phyloP scores from a whole-genome alignment of 345 rosid genomes.

The Populus ilicifolia region DNA sequence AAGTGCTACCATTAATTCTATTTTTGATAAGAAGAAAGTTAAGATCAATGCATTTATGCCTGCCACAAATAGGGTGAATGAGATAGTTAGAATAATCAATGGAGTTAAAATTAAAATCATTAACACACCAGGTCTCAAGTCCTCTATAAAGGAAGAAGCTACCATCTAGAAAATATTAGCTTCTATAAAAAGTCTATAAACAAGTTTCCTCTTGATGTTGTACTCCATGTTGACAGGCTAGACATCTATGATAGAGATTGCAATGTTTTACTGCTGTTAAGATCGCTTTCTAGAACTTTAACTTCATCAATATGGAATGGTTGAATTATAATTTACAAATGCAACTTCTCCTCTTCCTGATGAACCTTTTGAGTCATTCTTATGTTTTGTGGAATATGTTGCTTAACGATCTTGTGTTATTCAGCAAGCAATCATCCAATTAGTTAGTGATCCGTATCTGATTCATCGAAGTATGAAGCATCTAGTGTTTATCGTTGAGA shows the following conservation, averaged over 20 bases:
- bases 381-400: conserved; percentile 85
- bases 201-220: conserved; percentile 76
- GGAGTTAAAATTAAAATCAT: conserved; percentile 66
- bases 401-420: conserved; percentile 89
- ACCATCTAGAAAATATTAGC: conserved; percentile 56
- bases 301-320: conserved; percentile 86
- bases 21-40: conserved; percentile 70
- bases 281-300: conserved; percentile 57
- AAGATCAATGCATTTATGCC: conserved; percentile 69
- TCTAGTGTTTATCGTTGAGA: conserved; percentile 89
- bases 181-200: conserved; percentile 61
- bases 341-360: conserved; percentile 98
- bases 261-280: conserved; percentile 76
- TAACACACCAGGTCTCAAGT: conserved; percentile 80
- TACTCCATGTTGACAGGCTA: conserved; percentile 81
- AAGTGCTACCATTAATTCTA: conserved; percentile 88
- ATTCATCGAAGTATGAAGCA: conserved; percentile 90
- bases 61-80: conserved; percentile 64
- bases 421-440: conserved; percentile 91
- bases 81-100: conserved; percentile 58
- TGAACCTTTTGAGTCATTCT: conserved; percentile 82
- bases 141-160: conserved; percentile 79
- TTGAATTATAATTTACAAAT: conserved; percentile 87
- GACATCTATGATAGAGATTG: conserved; percentile 82
- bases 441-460: conserved; percentile 82